Conservation (phyloP, 768 basidiomycete genomes). For the Leccinum uliginosum region DNA sequence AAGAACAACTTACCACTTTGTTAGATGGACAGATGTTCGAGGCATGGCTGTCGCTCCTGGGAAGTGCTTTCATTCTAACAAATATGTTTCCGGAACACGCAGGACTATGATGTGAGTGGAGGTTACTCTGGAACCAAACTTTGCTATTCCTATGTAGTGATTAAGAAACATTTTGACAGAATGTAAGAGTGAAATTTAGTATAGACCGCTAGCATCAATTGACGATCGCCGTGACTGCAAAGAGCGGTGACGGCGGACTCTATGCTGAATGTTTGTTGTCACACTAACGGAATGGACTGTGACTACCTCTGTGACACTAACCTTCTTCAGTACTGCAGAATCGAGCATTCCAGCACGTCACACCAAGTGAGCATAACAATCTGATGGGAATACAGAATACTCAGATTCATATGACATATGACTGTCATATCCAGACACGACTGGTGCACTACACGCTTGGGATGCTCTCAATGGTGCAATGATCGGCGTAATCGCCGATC, state of each 20-base stretch:
- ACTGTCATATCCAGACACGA: slow-evolving; percentile 33
- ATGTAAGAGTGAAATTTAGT: slow-evolving; percentile 24
- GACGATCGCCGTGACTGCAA: slow-evolving; percentile 6
- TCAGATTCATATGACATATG: neutral
- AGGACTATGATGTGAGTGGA: slow-evolving; percentile 56
- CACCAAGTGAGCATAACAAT: slow-evolving; percentile 36
- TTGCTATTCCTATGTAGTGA: neutral
- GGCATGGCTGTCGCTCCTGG: slow-evolving; percentile 27
- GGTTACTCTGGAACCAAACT: too few relatives aligned
- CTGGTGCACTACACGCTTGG: slow-evolving; percentile 50
- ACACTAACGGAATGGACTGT: neutral
- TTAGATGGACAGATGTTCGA: slow-evolving; percentile 58
- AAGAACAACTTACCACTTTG: neutral
- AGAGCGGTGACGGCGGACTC: slow-evolving; percentile 64
- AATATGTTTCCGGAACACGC: neutral
- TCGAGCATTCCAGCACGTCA: slow-evolving; percentile 60
- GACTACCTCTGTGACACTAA: neutral
- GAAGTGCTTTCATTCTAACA: neutral
- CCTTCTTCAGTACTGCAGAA: slow-evolving; percentile 51
- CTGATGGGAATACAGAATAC: neutral
- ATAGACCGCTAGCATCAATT: slow-evolving; percentile 2
- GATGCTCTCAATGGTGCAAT: slow-evolving; percentile 38
- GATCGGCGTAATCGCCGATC: slow-evolving; percentile 47
- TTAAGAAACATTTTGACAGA: slow-evolving; percentile 17
- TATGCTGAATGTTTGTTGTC: slow-evolving; percentile 50